Conservation (phyloP, 78 protist genomes). For the Bodo saltans region DNA sequence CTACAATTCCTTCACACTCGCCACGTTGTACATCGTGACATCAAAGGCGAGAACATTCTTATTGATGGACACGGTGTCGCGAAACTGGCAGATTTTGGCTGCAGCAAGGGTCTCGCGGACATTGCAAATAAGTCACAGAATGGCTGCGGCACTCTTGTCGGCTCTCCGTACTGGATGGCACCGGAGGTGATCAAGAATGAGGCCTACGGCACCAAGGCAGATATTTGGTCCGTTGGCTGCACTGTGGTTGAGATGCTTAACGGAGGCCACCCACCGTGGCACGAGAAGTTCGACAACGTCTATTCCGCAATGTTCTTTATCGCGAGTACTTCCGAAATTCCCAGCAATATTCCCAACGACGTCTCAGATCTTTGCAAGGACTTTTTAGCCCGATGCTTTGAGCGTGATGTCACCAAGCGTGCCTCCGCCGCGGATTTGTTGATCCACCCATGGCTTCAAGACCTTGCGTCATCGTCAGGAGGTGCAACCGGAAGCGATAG, state of each 20-base stretch:
- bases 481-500: neutral
- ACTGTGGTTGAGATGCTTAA: conserved; percentile 85
- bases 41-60: conserved; percentile 46
- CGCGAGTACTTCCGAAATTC: conserved; percentile 75
- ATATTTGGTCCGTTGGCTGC: conserved; percentile 92
- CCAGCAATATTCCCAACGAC: conserved; percentile 49
- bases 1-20: conserved; percentile 79
- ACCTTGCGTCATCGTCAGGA: too few relatives aligned
- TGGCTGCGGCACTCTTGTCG: conserved; percentile 56
- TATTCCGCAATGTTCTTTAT: conserved; percentile 77
- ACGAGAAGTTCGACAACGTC: conserved; percentile 62
- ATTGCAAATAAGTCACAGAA: conserved; percentile 55
- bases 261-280: conserved; percentile 80
- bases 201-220: conserved; percentile 79
- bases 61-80: conserved; percentile 68
- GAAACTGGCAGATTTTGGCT: conserved; percentile 89
- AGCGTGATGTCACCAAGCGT: conserved; percentile 14
- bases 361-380: conserved; percentile 57
- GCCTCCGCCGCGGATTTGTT: neutral
- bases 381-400: conserved; percentile 70
- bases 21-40: conserved; percentile 44
- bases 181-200: conserved; percentile 87
- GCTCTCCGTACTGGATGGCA: conserved; percentile 91
- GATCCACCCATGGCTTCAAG: neutral
- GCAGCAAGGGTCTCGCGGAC: conserved; percentile 84